Percentiles rank a stretch among this genome's conserved stretches.
These are phyloP conservation scores for Filosporella fistucella DNA, from an alignment of 495 filamentous ascomycete species.

Conservation along the genomic window DNA sequence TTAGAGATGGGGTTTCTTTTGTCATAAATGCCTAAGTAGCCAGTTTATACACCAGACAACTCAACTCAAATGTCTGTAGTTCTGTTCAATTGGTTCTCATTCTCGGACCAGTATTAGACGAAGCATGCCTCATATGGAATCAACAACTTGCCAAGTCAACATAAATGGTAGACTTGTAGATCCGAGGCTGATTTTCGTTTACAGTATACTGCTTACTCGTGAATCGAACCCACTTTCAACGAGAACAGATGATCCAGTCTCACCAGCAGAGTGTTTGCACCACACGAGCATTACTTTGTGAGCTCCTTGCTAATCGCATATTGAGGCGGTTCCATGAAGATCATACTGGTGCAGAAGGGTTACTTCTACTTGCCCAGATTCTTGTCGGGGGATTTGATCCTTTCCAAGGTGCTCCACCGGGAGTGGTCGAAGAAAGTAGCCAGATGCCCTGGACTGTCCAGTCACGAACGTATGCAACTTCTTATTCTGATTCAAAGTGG, in stretches of 20 bases:
- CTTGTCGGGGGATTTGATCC: slow-evolving; percentile 69
- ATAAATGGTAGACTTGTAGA: too few species aligned
- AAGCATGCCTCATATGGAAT: too few species aligned
- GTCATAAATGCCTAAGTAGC: too few species aligned
- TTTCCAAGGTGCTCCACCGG: slow-evolving; percentile 56
- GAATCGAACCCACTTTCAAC: slow-evolving; percentile 63
- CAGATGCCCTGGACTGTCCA: slow-evolving; percentile 38
- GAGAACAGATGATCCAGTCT: slow-evolving; percentile 58
- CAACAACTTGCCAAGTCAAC: too few species aligned
- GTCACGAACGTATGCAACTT: too few species aligned
- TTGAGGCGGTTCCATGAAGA: slow-evolving; percentile 65
- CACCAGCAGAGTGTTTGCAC: slow-evolving; percentile 67
- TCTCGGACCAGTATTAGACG: too few species aligned
- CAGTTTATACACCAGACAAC: too few species aligned
- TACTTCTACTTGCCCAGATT: slow-evolving; percentile 66
- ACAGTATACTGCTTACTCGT: slow-evolving; percentile 67
- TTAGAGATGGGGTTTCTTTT: too few species aligned
- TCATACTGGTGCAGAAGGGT: slow-evolving; percentile 51
- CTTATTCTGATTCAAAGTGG: too few species aligned
- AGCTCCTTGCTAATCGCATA: slow-evolving; percentile 61
- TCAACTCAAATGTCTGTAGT: too few species aligned
- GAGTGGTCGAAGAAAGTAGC: slow-evolving; percentile 45
- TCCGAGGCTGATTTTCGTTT: not conserved
- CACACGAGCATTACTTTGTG: slow-evolving; percentile 63
- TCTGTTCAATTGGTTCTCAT: too few species aligned